A percentile compares a stretch with the other conserved stretches of the same genome.
These are phyloP conservation scores for Epichloe elymi DNA, from an alignment of 2,329 filamentous ascomycete genomes.

Conservation along the genomic window DNA sequence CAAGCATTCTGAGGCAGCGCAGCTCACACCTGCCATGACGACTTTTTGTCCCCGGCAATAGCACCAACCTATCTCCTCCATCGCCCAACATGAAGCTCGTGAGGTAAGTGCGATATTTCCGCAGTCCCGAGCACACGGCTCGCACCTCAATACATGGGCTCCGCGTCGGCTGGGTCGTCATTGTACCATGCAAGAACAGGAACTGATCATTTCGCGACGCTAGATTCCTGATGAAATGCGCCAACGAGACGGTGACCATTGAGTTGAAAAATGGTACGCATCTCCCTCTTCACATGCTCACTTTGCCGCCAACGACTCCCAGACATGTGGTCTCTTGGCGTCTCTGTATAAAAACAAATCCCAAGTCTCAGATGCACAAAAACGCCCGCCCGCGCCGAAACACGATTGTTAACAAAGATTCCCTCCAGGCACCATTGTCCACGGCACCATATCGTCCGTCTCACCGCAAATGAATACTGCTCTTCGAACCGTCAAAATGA, in stretches of 20 bases:
- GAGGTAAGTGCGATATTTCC: constrained; percentile 47
- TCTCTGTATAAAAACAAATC: not conserved
- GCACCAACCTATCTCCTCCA: not conserved
- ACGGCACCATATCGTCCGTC: constrained; percentile 93
- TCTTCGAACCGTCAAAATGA: constrained; percentile 94
- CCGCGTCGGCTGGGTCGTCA: not conserved
- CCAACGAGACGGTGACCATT: constrained; percentile 96
- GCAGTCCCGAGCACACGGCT: not conserved
- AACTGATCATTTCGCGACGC: constrained; percentile 1
- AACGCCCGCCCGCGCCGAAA: not conserved
- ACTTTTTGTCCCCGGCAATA: not conserved
- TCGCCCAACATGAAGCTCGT: constrained; percentile 81
- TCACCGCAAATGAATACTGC: constrained; percentile 98
- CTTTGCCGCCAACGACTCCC: not conserved
- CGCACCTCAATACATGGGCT: not conserved
- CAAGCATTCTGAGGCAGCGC: not conserved
- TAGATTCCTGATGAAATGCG: constrained; percentile 98
- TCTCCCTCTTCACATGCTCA: not conserved
- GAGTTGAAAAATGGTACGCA: constrained; percentile 88
- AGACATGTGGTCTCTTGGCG: not conserved
- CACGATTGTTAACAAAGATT: not conserved
- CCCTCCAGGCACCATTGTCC: constrained; percentile 73
- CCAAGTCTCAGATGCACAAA: not conserved
- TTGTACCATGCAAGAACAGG: constrained; percentile 8
- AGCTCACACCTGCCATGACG: not conserved